phyloP scores from a whole-genome alignment of 495 filamentous ascomycete genomes.

The Penicillium macrosclerotiorum region DNA sequence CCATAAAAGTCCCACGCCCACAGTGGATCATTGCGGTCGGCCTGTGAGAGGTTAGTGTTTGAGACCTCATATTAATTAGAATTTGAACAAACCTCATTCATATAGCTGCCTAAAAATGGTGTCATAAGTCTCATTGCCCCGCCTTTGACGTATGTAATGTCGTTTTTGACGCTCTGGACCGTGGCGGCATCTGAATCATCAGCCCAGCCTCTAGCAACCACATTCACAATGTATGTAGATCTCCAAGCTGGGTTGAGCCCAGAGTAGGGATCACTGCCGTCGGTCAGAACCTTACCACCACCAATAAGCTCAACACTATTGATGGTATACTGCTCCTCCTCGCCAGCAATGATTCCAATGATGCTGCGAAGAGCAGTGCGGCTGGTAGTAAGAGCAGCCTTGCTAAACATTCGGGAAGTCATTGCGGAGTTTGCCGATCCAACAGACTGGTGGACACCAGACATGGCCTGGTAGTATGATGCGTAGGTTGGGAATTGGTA shows the following conservation, averaged over 20 bases:
- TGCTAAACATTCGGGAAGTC: conserved; percentile 39
- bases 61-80: background rate
- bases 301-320: conserved; percentile 34
- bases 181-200: conserved; percentile 25
- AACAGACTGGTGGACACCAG: conserved; percentile 24
- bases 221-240: conserved; percentile 35
- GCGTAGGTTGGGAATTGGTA: conserved; percentile 32
- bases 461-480: conserved; percentile 32
- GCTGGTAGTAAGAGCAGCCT: conserved; percentile 25
- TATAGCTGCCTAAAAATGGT: conserved; percentile 35
- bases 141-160: conserved; percentile 53
- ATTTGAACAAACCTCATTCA: conserved; percentile 34
- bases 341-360: conserved; percentile 29
- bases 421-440: conserved; percentile 19
- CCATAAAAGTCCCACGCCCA: conserved; percentile 54
- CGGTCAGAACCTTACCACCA: conserved; percentile 33
- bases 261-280: conserved; percentile 23
- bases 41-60: too few species aligned
- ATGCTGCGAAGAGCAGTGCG: conserved; percentile 19
- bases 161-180: conserved; percentile 38
- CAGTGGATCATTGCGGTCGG: conserved; percentile 44
- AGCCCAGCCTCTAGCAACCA: conserved; percentile 39
- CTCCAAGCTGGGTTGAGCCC: conserved; percentile 47
- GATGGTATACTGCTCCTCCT: conserved; percentile 22
- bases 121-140: conserved; percentile 34